phyloP scores from a whole-genome alignment of 2,329 filamentous ascomycete genomes.

The Aureobasidium sp. region DNA sequence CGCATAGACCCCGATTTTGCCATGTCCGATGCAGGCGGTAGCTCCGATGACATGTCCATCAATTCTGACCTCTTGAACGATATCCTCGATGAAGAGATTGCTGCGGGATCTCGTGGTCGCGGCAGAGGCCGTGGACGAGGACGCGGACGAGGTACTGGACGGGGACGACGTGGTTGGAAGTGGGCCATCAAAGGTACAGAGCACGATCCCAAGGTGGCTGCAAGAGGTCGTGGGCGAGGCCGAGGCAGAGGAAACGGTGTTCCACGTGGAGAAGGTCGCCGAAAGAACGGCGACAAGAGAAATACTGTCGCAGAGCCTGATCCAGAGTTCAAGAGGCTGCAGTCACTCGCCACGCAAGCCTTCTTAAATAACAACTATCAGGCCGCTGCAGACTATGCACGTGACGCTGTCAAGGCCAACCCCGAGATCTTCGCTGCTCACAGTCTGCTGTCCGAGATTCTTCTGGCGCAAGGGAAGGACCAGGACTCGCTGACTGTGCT shows the following conservation, averaged over 20 bases:
- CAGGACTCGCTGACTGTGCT: constrained; percentile 51
- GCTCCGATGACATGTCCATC: constrained; percentile 15
- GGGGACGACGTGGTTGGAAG: constrained; percentile 26
- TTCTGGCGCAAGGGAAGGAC: constrained; percentile 48
- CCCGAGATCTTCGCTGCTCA: constrained; percentile 58
- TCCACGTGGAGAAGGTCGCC: constrained; percentile 17
- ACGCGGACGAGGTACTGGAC: constrained; percentile 18
- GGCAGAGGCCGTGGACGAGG: constrained; percentile 19
- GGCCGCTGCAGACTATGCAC: constrained; percentile 47
- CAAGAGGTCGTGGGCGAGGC: constrained; percentile 9
- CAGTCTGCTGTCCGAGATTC: constrained; percentile 53
- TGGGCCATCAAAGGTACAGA: constrained; percentile 29
- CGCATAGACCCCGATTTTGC: constrained; percentile 31
- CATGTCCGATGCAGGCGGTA: constrained; percentile 25
- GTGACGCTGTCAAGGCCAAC: constrained; percentile 48
- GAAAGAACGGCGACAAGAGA: constrained; percentile 40
- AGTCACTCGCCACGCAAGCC: constrained; percentile 60
- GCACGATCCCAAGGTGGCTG: constrained; percentile 22
- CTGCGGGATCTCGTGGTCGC: constrained; percentile 4
- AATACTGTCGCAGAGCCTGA: constrained; percentile 51
- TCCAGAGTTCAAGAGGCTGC: constrained; percentile 61
- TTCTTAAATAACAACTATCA: constrained; percentile 58
- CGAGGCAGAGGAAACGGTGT: constrained; percentile 16
- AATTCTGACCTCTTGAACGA: constrained; percentile 16
- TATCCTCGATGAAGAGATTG: constrained; percentile 11